phyloP scores from a whole-genome alignment of 1,284 basidiomycete genomes.

The Athelia sp. region DNA sequence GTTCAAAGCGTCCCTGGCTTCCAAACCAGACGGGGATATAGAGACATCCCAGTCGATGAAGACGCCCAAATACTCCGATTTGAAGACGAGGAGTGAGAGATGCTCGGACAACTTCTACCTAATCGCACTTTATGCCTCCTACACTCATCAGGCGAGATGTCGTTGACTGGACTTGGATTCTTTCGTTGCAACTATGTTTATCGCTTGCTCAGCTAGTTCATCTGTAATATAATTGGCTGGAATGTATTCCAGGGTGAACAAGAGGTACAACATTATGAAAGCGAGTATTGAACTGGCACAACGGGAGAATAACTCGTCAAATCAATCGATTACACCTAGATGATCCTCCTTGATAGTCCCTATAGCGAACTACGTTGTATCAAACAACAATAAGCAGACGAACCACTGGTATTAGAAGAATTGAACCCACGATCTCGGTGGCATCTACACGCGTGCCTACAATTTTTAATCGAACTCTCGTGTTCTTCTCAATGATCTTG shows the following conservation, averaged over 20 bases:
- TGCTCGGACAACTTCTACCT: background rate
- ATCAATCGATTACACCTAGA: constrained; percentile 74
- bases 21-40: constrained; percentile 63
- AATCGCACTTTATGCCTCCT: background rate
- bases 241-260: too few species aligned
- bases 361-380: constrained; percentile 91
- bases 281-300: too few species aligned
- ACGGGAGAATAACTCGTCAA: too few species aligned
- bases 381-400: too few species aligned
- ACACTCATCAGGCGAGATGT: too few species aligned
- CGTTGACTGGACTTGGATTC: too few species aligned
- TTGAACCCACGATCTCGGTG: constrained; percentile 89
- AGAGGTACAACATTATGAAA: background rate
- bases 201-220: background rate
- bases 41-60: constrained; percentile 81
- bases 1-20: constrained; percentile 39
- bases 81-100: constrained; percentile 69
- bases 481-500: constrained; percentile 90
- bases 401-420: too few species aligned
- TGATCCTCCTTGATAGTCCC: constrained; percentile 95
- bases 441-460: constrained; percentile 97
- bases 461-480: constrained; percentile 89
- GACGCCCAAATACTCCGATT: constrained; percentile 82
- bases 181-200: background rate
- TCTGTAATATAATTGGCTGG: background rate